Percentiles rank a stretch among this genome's conserved stretches.
Evolutionary conservation across 306 rosid species (phyloP).

Genomic region (Begonia peltatifolia): DNA sequence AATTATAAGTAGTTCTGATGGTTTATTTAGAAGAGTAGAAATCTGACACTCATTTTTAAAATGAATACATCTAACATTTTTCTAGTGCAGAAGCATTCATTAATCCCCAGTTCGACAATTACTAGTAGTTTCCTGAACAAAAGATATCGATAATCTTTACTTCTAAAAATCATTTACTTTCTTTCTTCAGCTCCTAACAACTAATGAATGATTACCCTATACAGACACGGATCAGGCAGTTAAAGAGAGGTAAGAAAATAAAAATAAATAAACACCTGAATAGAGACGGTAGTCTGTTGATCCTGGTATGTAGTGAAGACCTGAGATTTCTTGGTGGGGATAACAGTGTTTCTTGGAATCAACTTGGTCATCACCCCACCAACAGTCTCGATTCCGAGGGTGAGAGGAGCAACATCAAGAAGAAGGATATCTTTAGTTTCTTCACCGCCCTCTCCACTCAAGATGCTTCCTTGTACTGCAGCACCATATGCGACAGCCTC

Average conservation of each 20-base stretch:
- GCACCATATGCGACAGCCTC: constrained; percentile 99
- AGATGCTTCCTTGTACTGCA: constrained; percentile 93
- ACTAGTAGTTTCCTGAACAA: no score
- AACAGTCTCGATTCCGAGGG: constrained; percentile 98
- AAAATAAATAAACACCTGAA: constrained; percentile 44
- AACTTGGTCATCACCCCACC: constrained; percentile 99
- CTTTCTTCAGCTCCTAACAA: not conserved
- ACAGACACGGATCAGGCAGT: no score
- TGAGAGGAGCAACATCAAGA: constrained; percentile 88
- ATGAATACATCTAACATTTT: no score
- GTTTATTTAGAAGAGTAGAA: not conserved
- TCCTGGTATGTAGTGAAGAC: constrained; percentile 99
- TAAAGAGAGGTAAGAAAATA: no score
- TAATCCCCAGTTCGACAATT: no score
- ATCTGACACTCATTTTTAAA: no score
- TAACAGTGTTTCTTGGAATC: constrained; percentile 96
- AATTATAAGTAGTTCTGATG: no score
- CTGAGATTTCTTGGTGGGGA: constrained; percentile 98
- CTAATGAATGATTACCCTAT: not conserved
- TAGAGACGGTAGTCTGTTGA: constrained; percentile 96
- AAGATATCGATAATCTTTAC: no score
- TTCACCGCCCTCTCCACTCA: constrained; percentile 98
- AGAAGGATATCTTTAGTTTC: constrained; percentile 98
- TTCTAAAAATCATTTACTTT: no score
- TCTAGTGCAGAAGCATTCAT: no score